These are phyloP conservation scores for Aspergillus sp. DNA, from an alignment of 2,329 filamentous ascomycete genomes.

Conservation along the genomic window DNA sequence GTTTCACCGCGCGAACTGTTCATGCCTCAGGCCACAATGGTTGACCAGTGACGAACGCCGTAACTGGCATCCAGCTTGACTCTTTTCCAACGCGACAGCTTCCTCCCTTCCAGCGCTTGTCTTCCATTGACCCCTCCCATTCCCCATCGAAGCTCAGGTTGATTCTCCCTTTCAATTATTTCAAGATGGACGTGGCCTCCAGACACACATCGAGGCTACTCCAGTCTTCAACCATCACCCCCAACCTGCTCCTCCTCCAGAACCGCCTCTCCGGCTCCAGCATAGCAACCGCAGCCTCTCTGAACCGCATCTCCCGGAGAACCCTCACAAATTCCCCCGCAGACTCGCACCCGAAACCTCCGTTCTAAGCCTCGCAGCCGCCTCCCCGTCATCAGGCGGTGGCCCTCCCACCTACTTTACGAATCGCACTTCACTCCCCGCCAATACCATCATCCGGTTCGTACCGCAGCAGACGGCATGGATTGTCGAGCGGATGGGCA, in stretches of 20 bases:
- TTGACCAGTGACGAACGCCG: slow-evolving; percentile 8
- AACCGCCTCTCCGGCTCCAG: slow-evolving; percentile 15
- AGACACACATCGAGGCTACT: slow-evolving; percentile 31
- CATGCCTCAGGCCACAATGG: slow-evolving; percentile 21
- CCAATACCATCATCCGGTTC: slow-evolving; percentile 92
- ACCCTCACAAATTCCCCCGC: slow-evolving; percentile 25
- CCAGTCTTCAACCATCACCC: slow-evolving; percentile 15
- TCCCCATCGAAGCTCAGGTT: not conserved
- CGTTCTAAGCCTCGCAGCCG: slow-evolving; percentile 23
- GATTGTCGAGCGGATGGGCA: slow-evolving; percentile 99
- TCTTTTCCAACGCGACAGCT: slow-evolving; percentile 5
- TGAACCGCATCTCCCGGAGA: slow-evolving; percentile 22
- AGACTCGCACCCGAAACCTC: slow-evolving; percentile 25
- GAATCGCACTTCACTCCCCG: slow-evolving; percentile 64
- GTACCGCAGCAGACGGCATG: slow-evolving; percentile 99
- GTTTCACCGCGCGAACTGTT: not conserved
- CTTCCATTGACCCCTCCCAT: slow-evolving; percentile 1
- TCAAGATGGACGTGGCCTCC: slow-evolving; percentile 34
- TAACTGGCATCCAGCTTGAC: slow-evolving; percentile 7
- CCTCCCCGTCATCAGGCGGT: slow-evolving; percentile 20
- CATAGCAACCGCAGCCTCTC: slow-evolving; percentile 12
- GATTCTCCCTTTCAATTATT: not conserved
- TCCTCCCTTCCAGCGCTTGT: slow-evolving; percentile 5
- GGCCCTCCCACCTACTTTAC: slow-evolving; percentile 70
- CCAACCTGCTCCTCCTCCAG: slow-evolving; percentile 17